phyloP scores from a whole-genome alignment of 306 rosid genomes.

The Betula pendula region DNA sequence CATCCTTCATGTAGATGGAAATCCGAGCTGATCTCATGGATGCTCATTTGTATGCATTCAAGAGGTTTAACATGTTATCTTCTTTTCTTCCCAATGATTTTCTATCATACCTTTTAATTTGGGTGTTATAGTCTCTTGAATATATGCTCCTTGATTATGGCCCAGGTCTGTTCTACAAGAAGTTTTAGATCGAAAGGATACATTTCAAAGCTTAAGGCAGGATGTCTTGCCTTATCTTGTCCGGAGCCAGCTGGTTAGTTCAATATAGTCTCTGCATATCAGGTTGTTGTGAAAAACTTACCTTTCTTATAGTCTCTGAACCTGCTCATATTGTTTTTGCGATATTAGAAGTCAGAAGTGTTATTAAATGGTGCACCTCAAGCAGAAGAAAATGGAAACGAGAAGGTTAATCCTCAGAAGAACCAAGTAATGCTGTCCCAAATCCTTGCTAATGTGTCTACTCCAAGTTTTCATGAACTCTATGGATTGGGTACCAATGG shows the following conservation, averaged over 20 bases:
- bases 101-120: slow-evolving; percentile 17
- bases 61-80: slow-evolving; percentile 54
- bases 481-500: slow-evolving; percentile 49
- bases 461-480: slow-evolving; percentile 66
- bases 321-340: slow-evolving; percentile 37
- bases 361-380: slow-evolving; percentile 55
- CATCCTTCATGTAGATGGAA: slow-evolving; percentile 70
- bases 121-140: slow-evolving; percentile 20
- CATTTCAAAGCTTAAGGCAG: slow-evolving; percentile 75
- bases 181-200: slow-evolving; percentile 68
- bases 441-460: slow-evolving; percentile 79
- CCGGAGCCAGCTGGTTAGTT: slow-evolving; percentile 92
- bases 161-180: slow-evolving; percentile 84
- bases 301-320: slow-evolving; percentile 35
- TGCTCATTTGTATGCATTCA: slow-evolving; percentile 91
- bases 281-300: slow-evolving; percentile 19
- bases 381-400: slow-evolving; percentile 76
- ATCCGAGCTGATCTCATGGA: slow-evolving; percentile 96
- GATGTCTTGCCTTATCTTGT: slow-evolving; percentile 96
- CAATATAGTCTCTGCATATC: slow-evolving; percentile 31
- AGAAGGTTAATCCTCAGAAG: slow-evolving; percentile 59
- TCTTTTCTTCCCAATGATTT: slow-evolving; percentile 7
- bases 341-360: slow-evolving; percentile 75
- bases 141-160: slow-evolving; percentile 22
- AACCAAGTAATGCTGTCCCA: slow-evolving; percentile 60